Evolutionary conservation across 2,329 filamentous ascomycete genomes (phyloP), one percentile per base, ranked within the genome.

Genomic region (Hymenoscyphus scutula): DNA sequence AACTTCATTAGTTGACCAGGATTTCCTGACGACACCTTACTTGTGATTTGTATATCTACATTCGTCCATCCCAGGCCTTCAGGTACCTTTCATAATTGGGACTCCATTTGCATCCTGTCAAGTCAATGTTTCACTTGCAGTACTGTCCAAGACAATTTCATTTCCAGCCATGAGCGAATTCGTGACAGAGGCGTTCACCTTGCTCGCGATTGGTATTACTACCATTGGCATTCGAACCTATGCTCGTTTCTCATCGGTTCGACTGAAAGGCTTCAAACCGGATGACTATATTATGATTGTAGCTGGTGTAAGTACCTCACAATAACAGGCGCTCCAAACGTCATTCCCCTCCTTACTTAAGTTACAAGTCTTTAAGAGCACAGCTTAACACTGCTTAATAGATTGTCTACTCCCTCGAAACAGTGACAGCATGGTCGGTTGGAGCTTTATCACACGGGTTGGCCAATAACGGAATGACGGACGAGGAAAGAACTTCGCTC

Each of bases 221-320:
- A 6, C 56, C 15, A 59, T 64, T 17, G 59, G 45, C 3, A 23
- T 61, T 27, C 58, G 62, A 30, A 51, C 51, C 5, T 78, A 80
- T 69, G 77, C 81, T 3, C 76, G 85, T 56, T 76, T 80, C 67
- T 74, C 69, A 25, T 74, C 75, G 13, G 79, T 80, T 2, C 83
- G 85, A 17, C 74, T 79, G 34, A 74, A 73, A 60, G 77, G 77
- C n/a, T 79, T 87, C 59, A 77, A 80, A 66, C 75, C 78, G 0
- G 85, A 88, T 72, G 85, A 88, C 65, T 86, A 84, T 67, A 70
- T 88, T 23, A 85, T 86, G 75, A 70, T 81, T 29, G 23, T 84
- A 8, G 83, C 81, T 7, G 78, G 77, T 58, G 81, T 85, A 73
- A 69, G 79, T 70, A 6, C 45, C n/a, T 13, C 19, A 13, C 8